phyloP scores from a whole-genome alignment of 768 basidiomycete species.

The Mycena rebaudengoi region DNA sequence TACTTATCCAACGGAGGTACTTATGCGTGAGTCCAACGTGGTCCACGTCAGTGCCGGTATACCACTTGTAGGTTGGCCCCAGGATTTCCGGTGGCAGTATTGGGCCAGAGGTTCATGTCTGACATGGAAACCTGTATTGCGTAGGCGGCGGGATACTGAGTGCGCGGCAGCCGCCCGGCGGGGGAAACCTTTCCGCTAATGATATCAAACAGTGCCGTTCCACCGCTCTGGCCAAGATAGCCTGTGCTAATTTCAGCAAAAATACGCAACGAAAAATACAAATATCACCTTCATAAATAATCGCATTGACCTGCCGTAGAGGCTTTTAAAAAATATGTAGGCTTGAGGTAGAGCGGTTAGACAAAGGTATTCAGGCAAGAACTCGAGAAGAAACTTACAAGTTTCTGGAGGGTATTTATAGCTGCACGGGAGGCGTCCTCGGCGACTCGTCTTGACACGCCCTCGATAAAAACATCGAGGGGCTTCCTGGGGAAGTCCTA shows the following conservation, averaged over 20 bases:
- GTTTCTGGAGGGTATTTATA: too few relatives aligned
- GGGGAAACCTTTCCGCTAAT: constrained; percentile 60
- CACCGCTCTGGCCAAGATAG: constrained; percentile 55
- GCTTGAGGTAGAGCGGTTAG: too few relatives aligned
- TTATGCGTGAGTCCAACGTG: too few relatives aligned
- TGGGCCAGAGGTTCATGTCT: constrained; percentile 64
- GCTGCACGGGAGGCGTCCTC: too few relatives aligned
- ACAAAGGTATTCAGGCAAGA: too few relatives aligned
- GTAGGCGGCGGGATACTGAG: constrained; percentile 62
- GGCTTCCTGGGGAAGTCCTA: too few relatives aligned
- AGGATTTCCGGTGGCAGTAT: constrained; percentile 53
- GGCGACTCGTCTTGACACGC: too few relatives aligned
- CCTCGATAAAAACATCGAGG: too few relatives aligned
- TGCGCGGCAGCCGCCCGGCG: constrained; percentile 62
- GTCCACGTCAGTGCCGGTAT: constrained; percentile 56
- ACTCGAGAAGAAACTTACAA: too few relatives aligned
- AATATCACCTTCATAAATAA: constrained; percentile 66
- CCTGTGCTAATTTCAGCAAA: not conserved
- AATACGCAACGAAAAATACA: not conserved
- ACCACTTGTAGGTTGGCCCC: constrained; percentile 71
- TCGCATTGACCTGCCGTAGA: constrained; percentile 47
- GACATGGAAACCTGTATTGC: constrained; percentile 61
- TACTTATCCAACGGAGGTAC: too few relatives aligned
- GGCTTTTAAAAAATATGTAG: not conserved
- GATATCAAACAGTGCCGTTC: constrained; percentile 61